Base-by-base conservation (phyloP, 208 protist species). In the Leishmania tropica region DNA sequence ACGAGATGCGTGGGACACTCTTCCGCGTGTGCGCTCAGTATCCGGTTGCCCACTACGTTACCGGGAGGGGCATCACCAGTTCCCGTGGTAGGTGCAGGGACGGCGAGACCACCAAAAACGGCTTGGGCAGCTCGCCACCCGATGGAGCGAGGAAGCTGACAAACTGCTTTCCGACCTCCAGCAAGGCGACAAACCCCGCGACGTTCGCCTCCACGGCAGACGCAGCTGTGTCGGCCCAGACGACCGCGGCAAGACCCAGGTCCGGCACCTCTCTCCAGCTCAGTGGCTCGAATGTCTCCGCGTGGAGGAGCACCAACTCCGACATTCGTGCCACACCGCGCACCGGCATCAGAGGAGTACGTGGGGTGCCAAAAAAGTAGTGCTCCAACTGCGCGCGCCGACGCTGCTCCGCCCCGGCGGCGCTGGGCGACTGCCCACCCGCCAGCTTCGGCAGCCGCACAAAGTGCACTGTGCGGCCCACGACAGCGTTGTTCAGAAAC, bases 101-200 rank as follows among this genome's bases (percentile, higher is more conserved):
- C 11, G 87, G 80, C 3, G 93, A 96, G n/a, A 97, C 91, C 2
- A 97, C 76, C n/a, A 97, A 75, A 72, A 90, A 96, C 0, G 92
- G 90, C 75, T 90, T 94, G 45, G 93, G 93, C 51, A 97, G 81
- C 51, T 83, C 86, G 0, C 93, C 92, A 8, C 92, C 67, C 0
- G 88, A 87, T 31, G 95, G 93, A 3, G 91, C 85, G 19, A 96
- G 87, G 80, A 97, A 95, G 21, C 93, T 93, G 74, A 96, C 88
- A 74, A 91, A 93, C 21, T 86, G 79, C 74, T 92, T 93, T 13
- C 93, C 93, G 3, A 96, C 87, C 81, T 97, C 95, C 28, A 96
- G 81, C 24, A 96, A 64, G 24, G 95, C 89, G 51, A 97, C 84
- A 85, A 91, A 94, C 48, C 95, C 95, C 17, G 92, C 93, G 35